Base-by-base conservation (phyloP, 805 yeast genomes). In the Spathaspora passalidarum region DNA sequence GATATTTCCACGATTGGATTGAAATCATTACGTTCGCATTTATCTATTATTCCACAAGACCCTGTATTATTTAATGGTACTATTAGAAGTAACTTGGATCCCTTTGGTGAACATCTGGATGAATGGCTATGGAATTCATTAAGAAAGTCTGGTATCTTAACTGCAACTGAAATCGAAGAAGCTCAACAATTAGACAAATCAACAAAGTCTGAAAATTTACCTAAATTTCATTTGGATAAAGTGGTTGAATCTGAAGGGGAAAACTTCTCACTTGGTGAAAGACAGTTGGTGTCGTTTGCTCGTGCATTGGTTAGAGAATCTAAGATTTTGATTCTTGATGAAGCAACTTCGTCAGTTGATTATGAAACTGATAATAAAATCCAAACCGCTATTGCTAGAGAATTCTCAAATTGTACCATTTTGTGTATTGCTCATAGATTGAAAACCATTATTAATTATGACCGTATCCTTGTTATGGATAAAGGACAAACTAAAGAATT, bases 1-100 rank as follows among this genome's bases (percentile, higher is more conserved):
- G 80, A 81, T 53, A 75, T 79, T 23, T 54, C 72, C 2, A 59
- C 59, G 4, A 51, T 81, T 17, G 84, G 84, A 2, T 65, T 81
- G 49, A 69, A 67, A 32, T 29, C 66, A 23, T 62, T 81, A 47
- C 66, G 87, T 50, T 71, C 79, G 9, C 75, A 74, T 54, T 60
- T 81, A 32, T 73, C 84, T 1, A 81, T 81, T 46, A 81, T 81
- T 56, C 86, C 87, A 2, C 87, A 81, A 60, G 86, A 81, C 52
- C 86, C 86, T 0, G 84, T 81, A 4, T 64, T 81, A 49, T 81
- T 81, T 62, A 65, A 72, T 43, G 86, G 85, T 17, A 59, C 77
- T 0, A 72, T 81, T 20, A 65, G 84, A 48, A 66, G 62, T 51
- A 81, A 81, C 56, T 62, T 81, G 54, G 86, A 81, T 66, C 86